These are phyloP conservation scores for Apiotrichum gamsii DNA, from an alignment of 1,284 basidiomycete genomes.

Conservation along the genomic window DNA sequence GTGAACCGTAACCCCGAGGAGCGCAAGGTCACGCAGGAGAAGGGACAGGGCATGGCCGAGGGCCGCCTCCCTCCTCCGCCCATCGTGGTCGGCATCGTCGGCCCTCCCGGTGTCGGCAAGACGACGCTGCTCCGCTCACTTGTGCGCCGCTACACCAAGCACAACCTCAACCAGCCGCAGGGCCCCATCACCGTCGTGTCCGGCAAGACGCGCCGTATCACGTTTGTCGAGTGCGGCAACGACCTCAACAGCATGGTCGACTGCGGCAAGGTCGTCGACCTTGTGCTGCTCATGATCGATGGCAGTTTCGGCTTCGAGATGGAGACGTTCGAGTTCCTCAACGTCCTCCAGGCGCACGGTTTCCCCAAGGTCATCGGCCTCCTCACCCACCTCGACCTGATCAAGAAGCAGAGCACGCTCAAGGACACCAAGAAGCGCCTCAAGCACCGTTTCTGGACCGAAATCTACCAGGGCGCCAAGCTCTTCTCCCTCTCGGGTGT, in stretches of 20 bases:
- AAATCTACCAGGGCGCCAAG: slow-evolving; percentile 97
- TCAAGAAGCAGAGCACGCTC: slow-evolving; percentile 84
- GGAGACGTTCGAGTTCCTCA: slow-evolving; percentile 99
- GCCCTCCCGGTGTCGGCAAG: slow-evolving; percentile 95
- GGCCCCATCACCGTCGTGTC: slow-evolving; percentile 94
- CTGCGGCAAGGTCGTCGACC: slow-evolving; percentile 90
- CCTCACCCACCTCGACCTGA: slow-evolving; percentile 91
- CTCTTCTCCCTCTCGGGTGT: slow-evolving; percentile 98
- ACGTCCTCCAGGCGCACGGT: slow-evolving; percentile 92
- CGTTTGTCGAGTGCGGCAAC: slow-evolving; percentile 96
- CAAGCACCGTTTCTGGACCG: slow-evolving; percentile 99
- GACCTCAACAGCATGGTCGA: slow-evolving; percentile 98
- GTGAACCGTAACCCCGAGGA: slow-evolving; percentile 91
- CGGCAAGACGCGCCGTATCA: slow-evolving; percentile 83
- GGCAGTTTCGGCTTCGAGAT: slow-evolving; percentile 98
- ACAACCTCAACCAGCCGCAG: slow-evolving; percentile 80
- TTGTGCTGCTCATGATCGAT: slow-evolving; percentile 95
- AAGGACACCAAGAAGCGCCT: slow-evolving; percentile 89
- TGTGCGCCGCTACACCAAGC: slow-evolving; percentile 88
- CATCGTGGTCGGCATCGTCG: slow-evolving; percentile 92
- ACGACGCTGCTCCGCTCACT: slow-evolving; percentile 89
- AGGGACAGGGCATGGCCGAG: slow-evolving; percentile 45
- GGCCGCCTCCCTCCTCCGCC: slow-evolving; percentile 66
- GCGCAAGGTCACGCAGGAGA: slow-evolving; percentile 46
- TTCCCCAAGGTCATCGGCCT: slow-evolving; percentile 98